These are phyloP conservation scores for Rhinocladiella similis DNA, from an alignment of 2,329 filamentous ascomycete species.

Conservation along the genomic window DNA sequence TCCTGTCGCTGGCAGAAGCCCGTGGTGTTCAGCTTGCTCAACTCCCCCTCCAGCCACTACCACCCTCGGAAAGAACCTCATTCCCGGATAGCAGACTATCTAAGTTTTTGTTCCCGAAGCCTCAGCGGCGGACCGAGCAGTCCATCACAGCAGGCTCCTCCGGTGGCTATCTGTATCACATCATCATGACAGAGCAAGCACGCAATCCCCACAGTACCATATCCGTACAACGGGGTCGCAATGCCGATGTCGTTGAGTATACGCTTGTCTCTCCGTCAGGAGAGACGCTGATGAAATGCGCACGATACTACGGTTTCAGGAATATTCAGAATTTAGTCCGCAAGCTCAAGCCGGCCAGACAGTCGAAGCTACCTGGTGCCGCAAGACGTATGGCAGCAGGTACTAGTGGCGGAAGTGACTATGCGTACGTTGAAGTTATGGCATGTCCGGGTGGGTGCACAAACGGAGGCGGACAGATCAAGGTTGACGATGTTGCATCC, in stretches of 20 bases:
- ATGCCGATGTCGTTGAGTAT: conserved; percentile 89
- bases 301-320: conserved; percentile 93
- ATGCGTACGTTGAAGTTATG: conserved; percentile 98
- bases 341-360: conserved; percentile 77
- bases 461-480: conserved; percentile 94
- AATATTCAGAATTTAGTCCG: conserved; percentile 98
- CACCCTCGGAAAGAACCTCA: conserved; percentile 46
- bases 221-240: conserved; percentile 72
- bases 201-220: conserved; percentile 72
- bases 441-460: conserved; percentile 98
- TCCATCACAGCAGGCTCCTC: conserved; percentile 69
- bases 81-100: conserved; percentile 76
- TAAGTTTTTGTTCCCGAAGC: conserved; percentile 71
- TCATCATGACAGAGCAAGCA: conserved; percentile 72
- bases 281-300: conserved; percentile 70
- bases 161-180: conserved; percentile 84
- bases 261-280: conserved; percentile 59
- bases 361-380: conserved; percentile 77
- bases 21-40: conserved; percentile 74
- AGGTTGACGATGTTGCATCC: conserved; percentile 70
- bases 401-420: conserved; percentile 56
- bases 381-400: conserved; percentile 47
- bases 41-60: conserved; percentile 62
- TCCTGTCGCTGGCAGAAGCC: conserved; percentile 83
- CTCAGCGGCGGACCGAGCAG: conserved; percentile 30